Evolutionary conservation across 225 moss, liverwort and hornwort genomes (phyloP), one percentile per base, ranked within the genome.

Genomic region (Pseudisothecium myosuroides): DNA sequence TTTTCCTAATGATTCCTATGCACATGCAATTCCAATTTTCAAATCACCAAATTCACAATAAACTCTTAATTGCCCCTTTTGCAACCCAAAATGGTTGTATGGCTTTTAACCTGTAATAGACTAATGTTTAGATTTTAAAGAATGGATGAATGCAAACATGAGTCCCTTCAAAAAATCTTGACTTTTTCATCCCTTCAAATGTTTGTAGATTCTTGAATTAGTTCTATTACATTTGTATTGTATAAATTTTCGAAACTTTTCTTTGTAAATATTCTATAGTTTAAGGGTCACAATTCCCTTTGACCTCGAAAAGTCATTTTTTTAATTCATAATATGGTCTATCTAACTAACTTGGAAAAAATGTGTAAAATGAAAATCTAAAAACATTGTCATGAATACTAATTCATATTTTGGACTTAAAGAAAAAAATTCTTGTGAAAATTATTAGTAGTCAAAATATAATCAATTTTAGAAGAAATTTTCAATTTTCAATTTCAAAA

Each of bases 401-500:
- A 73, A 2, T 73, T 73, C 10, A 73, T 73, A 45, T 45, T 73
- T 73, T 45, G 6, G 15, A 28, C 2, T 27, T 5, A 16, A 27
- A 5, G 5, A 16, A 43, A 41, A 8, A 71, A 14, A 17, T 43
- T 43, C 3, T 27, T 47, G 32, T 32, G 1, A 49, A 31, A 50
- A 17, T 45, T 29, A 28, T 4, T 17, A 45, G 19, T 19, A 29
- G 10, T 74, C 31, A 49, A 49, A 49, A 7, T 20, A 32, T 7
- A 49, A 75, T 75, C 0, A 0, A 32, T 10, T 47, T 47, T 29
- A 28, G 17, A 74, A 18, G 4, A 7, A 74, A 19, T 49, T 32
- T 31, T 0, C 0, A 49, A 19, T 11, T 49, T 49, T 31, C 0
- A 0, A 6, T 19, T 32, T 31, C 2, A 19, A 18, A 49, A 0